Evolutionary conservation across 306 rosid genomes (phyloP).

Genomic region (Cucurbita moschata): DNA sequence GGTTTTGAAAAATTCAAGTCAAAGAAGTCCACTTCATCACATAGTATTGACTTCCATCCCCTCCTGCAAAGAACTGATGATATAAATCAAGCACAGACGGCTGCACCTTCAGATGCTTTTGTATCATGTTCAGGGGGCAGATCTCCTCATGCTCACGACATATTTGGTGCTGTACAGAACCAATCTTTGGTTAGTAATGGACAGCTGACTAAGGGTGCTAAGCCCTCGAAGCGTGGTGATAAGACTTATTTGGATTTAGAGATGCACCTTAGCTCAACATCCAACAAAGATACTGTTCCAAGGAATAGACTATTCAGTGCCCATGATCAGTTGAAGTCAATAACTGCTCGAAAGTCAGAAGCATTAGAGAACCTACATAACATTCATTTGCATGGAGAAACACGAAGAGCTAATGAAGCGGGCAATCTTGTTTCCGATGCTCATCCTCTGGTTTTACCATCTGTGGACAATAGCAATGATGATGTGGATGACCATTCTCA

Average conservation of each 20-base stretch:
- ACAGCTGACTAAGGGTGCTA: constrained; percentile 16
- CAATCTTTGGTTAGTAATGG: constrained; percentile 16
- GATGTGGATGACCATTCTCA: constrained; percentile 59
- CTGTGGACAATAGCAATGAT: constrained; percentile 31
- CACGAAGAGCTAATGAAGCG: constrained; percentile 13
- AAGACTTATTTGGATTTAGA: constrained; percentile 65
- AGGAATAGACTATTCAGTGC: constrained; percentile 21
- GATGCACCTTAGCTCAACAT: constrained; percentile 52
- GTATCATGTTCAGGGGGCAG: constrained; percentile 15
- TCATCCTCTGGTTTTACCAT: constrained; percentile 16
- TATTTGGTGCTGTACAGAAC: constrained; percentile 24
- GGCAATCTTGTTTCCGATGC: constrained; percentile 22
- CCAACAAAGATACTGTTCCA: constrained; percentile 30
- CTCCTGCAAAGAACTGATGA: constrained; percentile 66
- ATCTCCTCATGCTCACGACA: constrained; percentile 13
- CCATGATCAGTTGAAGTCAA: constrained; percentile 20
- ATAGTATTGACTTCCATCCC: constrained; percentile 86
- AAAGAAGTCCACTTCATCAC: constrained; percentile 34
- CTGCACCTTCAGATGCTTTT: constrained; percentile 9
- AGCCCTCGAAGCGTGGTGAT: constrained; percentile 20
- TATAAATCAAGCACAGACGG: not conserved
- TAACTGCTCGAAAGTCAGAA: constrained; percentile 19
- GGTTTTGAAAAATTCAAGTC: constrained; percentile 35
- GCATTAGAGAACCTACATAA: constrained; percentile 12
- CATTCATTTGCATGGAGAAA: constrained; percentile 19